Base-by-base conservation (phyloP, 495 filamentous ascomycete genomes). In the Penicillium verhagenii region DNA sequence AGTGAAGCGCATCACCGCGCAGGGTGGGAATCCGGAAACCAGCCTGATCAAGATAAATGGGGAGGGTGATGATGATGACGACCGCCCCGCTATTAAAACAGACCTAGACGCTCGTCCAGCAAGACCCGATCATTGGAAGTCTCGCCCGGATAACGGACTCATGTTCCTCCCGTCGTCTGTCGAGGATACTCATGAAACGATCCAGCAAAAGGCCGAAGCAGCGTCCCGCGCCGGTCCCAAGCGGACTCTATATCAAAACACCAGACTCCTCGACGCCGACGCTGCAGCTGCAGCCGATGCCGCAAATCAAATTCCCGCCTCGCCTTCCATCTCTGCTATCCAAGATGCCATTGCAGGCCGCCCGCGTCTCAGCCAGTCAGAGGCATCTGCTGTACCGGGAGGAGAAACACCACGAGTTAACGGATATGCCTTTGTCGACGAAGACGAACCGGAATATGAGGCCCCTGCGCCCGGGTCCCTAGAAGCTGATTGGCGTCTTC, bases 341-440 rank as follows among this genome's bases (percentile, higher is more conserved):
- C 79, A 87, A 58, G 90, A 90, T 56, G 94, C 94, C 13, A 95
- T 98, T 60, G 84, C 87, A 2, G 91, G 94, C 11, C 83, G 80
- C 0, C 82, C 86, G 4, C 80, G 84, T 14, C 72, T 77, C 3
- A 80, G 79, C 2, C 81, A 83, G n/a, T 82, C 84, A 0, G 88
- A 96, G 61, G 78, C 80, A 4, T 82, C 82, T 25, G 72, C 54
- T 4, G 28, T 58, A 2, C 31, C 72, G 2, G 85, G 83, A n/a
- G 82, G 75, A 18, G 88, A 94, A 65, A 97, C 94, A 1, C 94
- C 94, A 0, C 80, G 91, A 2, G 90, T 97, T 0, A 90, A 91
- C 51, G 94, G 94, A 19, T 98, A 96, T 63, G 84, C 89, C 3
- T 97, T 97, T 69, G 94, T 98, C 38, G 92, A 96, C 58, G 80